A percentile compares a stretch with the other conserved stretches of the same genome.
Conservation (phyloP, 2,329 filamentous ascomycete genomes). For the Colletotrichum kahawae region DNA sequence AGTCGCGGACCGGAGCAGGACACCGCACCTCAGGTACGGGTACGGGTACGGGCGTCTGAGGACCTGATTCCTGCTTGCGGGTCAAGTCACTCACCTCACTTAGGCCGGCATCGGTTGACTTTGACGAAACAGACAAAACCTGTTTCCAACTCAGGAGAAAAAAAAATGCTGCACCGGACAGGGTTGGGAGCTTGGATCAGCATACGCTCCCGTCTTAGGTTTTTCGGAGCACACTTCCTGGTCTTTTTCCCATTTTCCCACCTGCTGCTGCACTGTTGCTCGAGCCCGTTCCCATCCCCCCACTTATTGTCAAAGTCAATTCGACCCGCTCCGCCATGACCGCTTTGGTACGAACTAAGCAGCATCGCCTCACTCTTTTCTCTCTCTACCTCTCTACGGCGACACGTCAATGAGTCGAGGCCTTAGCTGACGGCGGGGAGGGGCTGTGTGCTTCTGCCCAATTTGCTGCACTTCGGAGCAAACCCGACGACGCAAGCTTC, state of each 20-base stretch:
- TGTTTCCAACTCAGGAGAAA: neutral
- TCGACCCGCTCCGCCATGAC: neutral
- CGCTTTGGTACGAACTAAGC: neutral
- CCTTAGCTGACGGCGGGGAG: neutral
- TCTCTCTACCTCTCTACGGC: neutral
- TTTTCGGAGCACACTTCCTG: neutral
- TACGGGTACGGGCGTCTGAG: neutral
- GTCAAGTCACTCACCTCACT: neutral
- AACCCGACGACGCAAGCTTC: neutral
- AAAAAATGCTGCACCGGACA: neutral
- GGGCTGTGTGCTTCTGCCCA: neutral
- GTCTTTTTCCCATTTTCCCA: neutral
- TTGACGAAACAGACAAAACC: neutral
- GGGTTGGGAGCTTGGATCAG: neutral
- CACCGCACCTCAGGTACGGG: neutral
- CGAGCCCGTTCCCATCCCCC: neutral
- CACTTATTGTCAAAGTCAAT: conserved; percentile 7
- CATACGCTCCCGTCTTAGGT: neutral
- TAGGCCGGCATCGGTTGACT: neutral
- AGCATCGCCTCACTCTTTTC: neutral
- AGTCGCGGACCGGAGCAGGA: neutral
- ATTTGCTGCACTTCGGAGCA: neutral
- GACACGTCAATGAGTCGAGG: neutral
- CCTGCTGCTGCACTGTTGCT: neutral
- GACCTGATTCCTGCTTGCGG: neutral